A percentile compares a stretch with the other conserved stretches of the same genome.
These are phyloP conservation scores for Martiniozyma abietophila DNA, from an alignment of 805 yeast species.

Conservation along the genomic window DNA sequence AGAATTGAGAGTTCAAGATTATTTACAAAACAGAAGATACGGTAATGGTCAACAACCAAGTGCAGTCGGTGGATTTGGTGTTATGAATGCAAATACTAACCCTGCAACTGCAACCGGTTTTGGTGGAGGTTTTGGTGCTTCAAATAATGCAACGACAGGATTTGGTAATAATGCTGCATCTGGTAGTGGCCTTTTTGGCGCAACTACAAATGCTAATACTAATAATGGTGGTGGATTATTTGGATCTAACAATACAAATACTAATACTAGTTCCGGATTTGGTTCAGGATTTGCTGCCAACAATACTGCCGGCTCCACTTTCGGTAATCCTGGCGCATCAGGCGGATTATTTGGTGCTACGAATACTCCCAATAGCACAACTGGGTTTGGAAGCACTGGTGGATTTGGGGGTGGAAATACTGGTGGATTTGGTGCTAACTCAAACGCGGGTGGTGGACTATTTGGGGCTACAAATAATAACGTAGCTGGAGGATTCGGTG, in stretches of 20 bases:
- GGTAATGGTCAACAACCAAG: slow-evolving; percentile 33
- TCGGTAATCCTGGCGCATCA: slow-evolving; percentile 26
- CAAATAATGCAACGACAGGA: slow-evolving; percentile 9
- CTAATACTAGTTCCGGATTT: slow-evolving; percentile 27
- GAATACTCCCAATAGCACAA: slow-evolving; percentile 4
- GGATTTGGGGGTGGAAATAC: slow-evolving; percentile 13
- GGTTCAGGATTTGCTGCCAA: slow-evolving; percentile 25
- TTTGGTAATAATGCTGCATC: slow-evolving; percentile 13
- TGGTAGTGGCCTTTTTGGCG: slow-evolving; percentile 33
- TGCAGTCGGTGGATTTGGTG: slow-evolving; percentile 27
- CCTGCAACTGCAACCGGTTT: slow-evolving; percentile 21
- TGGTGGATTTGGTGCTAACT: slow-evolving; percentile 15
- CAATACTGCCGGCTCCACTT: slow-evolving; percentile 28
- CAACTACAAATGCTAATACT: slow-evolving; percentile 11
- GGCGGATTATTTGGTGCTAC: slow-evolving; percentile 23
- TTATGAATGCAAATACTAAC: slow-evolving; percentile 28
- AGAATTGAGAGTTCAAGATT: slow-evolving; percentile 85
- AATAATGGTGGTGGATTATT: slow-evolving; percentile 14
- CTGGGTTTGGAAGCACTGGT: slow-evolving; percentile 15
- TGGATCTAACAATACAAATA: slow-evolving; percentile 15
- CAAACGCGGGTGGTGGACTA: slow-evolving; percentile 12
- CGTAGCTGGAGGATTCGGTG: slow-evolving; percentile 10
- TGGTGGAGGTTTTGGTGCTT: slow-evolving; percentile 18
- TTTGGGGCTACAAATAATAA: no score
- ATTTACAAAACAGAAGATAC: slow-evolving; percentile 57